phyloP scores from a whole-genome alignment of 2,329 filamentous ascomycete species.

The Albophoma yamanashiensis region DNA sequence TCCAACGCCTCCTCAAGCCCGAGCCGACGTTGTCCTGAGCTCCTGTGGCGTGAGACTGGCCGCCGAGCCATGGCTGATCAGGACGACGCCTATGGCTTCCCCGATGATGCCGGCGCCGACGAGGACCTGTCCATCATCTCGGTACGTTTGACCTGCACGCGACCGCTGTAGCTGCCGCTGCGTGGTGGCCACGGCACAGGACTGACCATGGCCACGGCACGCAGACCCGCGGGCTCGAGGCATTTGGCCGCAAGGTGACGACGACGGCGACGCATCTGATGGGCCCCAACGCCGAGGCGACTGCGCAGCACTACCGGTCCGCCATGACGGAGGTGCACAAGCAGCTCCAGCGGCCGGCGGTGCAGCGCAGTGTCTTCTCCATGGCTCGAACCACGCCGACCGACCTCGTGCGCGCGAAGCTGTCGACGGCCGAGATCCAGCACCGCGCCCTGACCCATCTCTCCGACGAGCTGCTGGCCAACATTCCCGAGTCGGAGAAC shows the following conservation, averaged over 20 bases:
- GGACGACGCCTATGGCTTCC: conserved; percentile 34
- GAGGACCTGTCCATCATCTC: conserved; percentile 38
- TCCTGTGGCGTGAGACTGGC: neutral
- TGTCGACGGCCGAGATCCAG: conserved; percentile 87
- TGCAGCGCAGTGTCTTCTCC: conserved; percentile 85
- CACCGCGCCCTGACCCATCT: conserved; percentile 83
- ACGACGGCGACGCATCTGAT: conserved; percentile 89
- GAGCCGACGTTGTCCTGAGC: neutral
- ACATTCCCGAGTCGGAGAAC: conserved; percentile 80
- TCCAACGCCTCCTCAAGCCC: neutral
- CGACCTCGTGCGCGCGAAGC: conserved; percentile 82
- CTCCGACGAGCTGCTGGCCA: conserved; percentile 77
- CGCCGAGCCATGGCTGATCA: conserved; percentile 27
- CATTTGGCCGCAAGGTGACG: conserved; percentile 89
- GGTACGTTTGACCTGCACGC: conserved; percentile 11
- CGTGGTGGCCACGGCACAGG: neutral
- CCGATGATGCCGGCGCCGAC: conserved; percentile 32
- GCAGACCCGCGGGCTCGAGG: conserved; percentile 79
- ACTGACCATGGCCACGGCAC: conserved; percentile 1
- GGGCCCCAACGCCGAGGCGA: conserved; percentile 44
- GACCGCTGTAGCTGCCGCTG: neutral
- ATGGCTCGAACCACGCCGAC: conserved; percentile 87
- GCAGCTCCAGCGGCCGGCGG: conserved; percentile 70
- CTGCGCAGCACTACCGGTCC: conserved; percentile 64
- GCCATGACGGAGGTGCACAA: conserved; percentile 85